Percentiles rank a stretch among this genome's conserved stretches.
phyloP scores from a whole-genome alignment of 2,329 filamentous ascomycete genomes.

The Ramularia endophylla region DNA sequence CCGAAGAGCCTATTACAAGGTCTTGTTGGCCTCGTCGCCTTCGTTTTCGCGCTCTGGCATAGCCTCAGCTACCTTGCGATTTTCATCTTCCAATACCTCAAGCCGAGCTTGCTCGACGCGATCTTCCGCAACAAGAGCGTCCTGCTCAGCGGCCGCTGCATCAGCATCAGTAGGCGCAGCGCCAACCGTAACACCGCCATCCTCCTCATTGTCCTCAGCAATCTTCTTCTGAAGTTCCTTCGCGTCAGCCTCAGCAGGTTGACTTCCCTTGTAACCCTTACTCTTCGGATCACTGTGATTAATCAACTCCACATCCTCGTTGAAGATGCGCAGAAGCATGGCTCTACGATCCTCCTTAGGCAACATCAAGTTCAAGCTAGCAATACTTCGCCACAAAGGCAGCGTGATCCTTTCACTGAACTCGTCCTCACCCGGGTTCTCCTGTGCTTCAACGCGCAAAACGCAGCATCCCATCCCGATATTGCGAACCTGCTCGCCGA shows the following conservation, averaged over 20 bases:
- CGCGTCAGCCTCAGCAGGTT: slow-evolving; percentile 16
- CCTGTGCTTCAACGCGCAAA: slow-evolving; percentile 56
- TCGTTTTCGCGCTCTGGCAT: slow-evolving; percentile 41
- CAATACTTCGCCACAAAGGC: slow-evolving; percentile 88
- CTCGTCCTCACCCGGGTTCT: slow-evolving; percentile 38
- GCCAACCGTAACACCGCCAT: slow-evolving; percentile 5
- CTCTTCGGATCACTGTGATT: slow-evolving; percentile 48
- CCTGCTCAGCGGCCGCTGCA: slow-evolving; percentile 29
- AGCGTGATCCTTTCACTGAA: slow-evolving; percentile 76
- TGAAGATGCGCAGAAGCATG: slow-evolving; percentile 85
- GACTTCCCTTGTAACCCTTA: slow-evolving; percentile 13
- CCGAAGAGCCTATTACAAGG: slow-evolving; percentile 34
- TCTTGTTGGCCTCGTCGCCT: slow-evolving; percentile 43
- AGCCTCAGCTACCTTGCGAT: slow-evolving; percentile 35
- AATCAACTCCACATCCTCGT: slow-evolving; percentile 78
- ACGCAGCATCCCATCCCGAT: slow-evolving; percentile 91
- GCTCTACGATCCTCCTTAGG: slow-evolving; percentile 92
- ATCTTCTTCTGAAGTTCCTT: slow-evolving; percentile 12
- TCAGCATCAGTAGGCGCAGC: slow-evolving; percentile 18
- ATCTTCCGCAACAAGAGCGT: slow-evolving; percentile 37
- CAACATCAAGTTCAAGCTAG: slow-evolving; percentile 92
- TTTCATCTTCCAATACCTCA: slow-evolving; percentile 33
- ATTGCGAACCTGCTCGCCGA: slow-evolving; percentile 73
- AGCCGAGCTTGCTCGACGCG: slow-evolving; percentile 34
- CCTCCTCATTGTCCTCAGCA: slow-evolving; percentile 9